Percentiles rank a stretch among this genome's conserved stretches.
These are phyloP conservation scores for Chondrus crispus DNA, from an alignment of 23 red algal genomes.

Conservation along the genomic window DNA sequence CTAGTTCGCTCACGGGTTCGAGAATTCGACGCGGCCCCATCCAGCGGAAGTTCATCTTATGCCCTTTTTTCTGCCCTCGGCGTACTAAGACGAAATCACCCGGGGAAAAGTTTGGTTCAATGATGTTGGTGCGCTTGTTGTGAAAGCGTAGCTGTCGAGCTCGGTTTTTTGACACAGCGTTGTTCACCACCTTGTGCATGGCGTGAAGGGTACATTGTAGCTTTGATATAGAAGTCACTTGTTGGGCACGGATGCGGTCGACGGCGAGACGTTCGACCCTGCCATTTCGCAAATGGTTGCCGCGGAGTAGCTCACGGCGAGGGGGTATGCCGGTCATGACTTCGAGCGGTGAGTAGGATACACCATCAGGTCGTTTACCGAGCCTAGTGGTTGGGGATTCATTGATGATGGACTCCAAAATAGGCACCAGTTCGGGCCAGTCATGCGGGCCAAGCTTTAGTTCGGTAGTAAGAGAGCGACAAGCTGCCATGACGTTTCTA, in stretches of 20 bases:
- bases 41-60: background rate
- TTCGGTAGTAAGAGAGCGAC: background rate
- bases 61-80: background rate
- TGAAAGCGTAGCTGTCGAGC: background rate
- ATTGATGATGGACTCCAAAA: background rate
- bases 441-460: background rate
- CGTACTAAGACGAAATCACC: slow-evolving; percentile 11
- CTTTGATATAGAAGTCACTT: background rate
- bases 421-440: background rate
- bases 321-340: slow-evolving; percentile 24
- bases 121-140: slow-evolving; percentile 2
- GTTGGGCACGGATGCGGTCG: background rate
- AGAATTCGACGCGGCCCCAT: background rate
- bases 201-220: background rate
- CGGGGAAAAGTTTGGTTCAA: background rate
- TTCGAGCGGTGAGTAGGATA: background rate
- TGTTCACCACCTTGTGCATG: background rate
- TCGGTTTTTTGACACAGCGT: background rate
- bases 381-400: background rate
- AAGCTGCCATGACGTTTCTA: background rate
- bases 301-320: background rate
- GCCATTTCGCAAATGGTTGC: background rate
- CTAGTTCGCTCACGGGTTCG: background rate
- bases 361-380: background rate
- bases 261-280: background rate